Percentiles rank a stretch among this genome's conserved stretches.
Evolutionary conservation across 2,329 filamentous ascomycete species (phyloP).

Genomic region (Phyllosticta citribraziliensis): DNA sequence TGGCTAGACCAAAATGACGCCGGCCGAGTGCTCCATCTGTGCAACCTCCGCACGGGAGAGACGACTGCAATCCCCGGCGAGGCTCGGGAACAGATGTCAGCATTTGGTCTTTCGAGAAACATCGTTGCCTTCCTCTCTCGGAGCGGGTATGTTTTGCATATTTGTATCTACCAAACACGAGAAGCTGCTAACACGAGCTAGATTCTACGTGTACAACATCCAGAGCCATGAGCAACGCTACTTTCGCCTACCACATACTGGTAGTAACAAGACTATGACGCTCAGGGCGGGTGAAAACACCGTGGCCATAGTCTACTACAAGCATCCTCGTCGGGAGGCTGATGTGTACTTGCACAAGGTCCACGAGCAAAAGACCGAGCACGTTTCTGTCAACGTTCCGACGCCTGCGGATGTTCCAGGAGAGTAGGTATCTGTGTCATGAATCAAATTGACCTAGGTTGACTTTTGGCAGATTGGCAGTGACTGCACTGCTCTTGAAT

Average conservation of each 20-base stretch:
- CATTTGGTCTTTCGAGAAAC: constrained; percentile 16
- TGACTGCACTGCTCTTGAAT: not conserved
- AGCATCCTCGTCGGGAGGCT: not conserved
- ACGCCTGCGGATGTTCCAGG: not conserved
- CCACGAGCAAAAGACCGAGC: not conserved
- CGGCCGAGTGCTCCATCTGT: not conserved
- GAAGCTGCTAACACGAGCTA: not conserved
- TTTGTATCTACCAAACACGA: not conserved
- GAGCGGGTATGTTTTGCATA: not conserved
- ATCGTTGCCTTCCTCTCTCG: constrained; percentile 17
- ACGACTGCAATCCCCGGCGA: constrained; percentile 11
- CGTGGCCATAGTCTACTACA: not conserved
- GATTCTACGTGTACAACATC: not conserved
- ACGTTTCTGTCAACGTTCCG: not conserved
- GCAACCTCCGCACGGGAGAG: not conserved
- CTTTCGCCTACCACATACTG: not conserved
- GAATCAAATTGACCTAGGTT: not conserved
- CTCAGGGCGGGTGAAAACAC: not conserved
- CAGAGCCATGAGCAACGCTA: not conserved
- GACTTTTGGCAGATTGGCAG: not conserved
- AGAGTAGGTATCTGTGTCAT: not conserved
- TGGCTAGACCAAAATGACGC: not conserved
- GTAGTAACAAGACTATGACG: not conserved
- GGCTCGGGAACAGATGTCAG: constrained; percentile 17
- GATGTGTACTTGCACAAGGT: not conserved